These are phyloP conservation scores for Apiotrichum akiyoshidainum DNA, from an alignment of 1,284 basidiomycete genomes.

Conservation along the genomic window DNA sequence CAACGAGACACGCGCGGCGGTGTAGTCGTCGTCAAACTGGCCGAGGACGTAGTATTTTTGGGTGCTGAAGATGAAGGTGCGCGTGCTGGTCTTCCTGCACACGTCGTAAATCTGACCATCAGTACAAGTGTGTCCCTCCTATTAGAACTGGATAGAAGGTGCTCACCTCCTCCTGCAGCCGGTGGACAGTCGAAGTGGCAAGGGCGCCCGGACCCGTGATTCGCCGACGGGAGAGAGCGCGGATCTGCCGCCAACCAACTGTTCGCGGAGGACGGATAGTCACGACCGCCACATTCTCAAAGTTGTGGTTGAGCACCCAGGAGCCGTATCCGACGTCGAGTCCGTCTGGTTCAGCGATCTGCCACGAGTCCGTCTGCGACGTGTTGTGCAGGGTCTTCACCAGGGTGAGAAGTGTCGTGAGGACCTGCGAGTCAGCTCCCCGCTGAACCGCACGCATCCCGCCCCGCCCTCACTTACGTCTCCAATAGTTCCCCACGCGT, in stretches of 20 bases:
- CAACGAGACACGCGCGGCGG: constrained; percentile 33
- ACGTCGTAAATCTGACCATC: constrained; percentile 39
- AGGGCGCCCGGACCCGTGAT: background rate
- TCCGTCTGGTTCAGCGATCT: constrained; percentile 7
- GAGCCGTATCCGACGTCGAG: constrained; percentile 45
- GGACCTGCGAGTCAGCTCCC: constrained; percentile 16
- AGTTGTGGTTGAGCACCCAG: constrained; percentile 31
- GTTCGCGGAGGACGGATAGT: constrained; percentile 40
- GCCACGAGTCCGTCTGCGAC: background rate
- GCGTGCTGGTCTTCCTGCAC: constrained; percentile 37
- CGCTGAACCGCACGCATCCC: background rate
- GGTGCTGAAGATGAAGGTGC: constrained; percentile 45
- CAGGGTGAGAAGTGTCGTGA: constrained; percentile 39
- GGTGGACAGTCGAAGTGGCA: background rate
- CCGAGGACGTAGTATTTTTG: constrained; percentile 49
- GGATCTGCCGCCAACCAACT: constrained; percentile 31
- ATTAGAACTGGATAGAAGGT: too few relatives aligned
- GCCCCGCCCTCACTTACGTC: too few relatives aligned
- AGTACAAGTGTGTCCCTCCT: too few relatives aligned
- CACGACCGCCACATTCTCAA: constrained; percentile 35
- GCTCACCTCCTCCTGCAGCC: constrained; percentile 44
- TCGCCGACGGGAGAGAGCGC: constrained; percentile 4
- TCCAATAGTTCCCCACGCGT: background rate
- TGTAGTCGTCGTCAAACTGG: constrained; percentile 39
- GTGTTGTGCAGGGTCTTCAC: constrained; percentile 41